A percentile compares a stretch with the other conserved stretches of the same genome.
Evolutionary conservation across 345 rosid genomes (phyloP).

Genomic region (Gossypium arboreum): DNA sequence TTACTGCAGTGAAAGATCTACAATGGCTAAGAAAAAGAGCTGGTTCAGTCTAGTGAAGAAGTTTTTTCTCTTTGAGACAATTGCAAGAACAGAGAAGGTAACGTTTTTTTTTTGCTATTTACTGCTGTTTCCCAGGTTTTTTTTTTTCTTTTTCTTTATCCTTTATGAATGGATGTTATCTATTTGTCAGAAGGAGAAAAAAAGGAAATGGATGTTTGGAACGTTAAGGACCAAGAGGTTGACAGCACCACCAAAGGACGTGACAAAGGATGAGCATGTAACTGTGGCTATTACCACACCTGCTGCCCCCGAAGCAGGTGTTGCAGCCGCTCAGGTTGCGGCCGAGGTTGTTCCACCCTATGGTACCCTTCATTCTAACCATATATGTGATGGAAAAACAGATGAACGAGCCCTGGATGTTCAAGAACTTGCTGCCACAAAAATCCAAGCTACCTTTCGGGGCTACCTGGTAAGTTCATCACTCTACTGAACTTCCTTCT

Average conservation of each 20-base stretch:
- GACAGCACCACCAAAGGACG: conserved; percentile 31
- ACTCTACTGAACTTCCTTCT: not conserved
- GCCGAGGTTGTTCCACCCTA: conserved; percentile 49
- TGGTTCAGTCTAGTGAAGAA: conserved; percentile 69
- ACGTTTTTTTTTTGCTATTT: not conserved
- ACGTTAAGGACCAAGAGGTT: conserved; percentile 45
- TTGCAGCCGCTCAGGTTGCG: conserved; percentile 46
- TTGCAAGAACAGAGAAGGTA: conserved; percentile 59
- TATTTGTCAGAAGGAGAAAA: conserved; percentile 46
- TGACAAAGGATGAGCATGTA: conserved; percentile 34
- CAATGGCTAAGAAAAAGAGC: conserved; percentile 70
- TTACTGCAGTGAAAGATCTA: conserved; percentile 30
- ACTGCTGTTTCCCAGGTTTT: not conserved
- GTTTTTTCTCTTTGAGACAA: conserved; percentile 55
- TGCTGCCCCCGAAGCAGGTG: conserved; percentile 39
- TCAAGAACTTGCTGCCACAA: conserved; percentile 43
- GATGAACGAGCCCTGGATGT: conserved; percentile 19
- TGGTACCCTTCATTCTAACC: conserved; percentile 21
- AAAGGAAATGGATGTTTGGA: conserved; percentile 71
- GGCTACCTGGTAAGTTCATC: conserved; percentile 68
- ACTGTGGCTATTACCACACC: conserved; percentile 41
- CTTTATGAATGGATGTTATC: not conserved
- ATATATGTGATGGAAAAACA: conserved; percentile 28
- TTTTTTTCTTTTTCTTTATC: not conserved
- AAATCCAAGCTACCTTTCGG: conserved; percentile 67